Base-by-base conservation (phyloP, 2,329 filamentous ascomycete genomes). In the Torrubiellomyces zombiae region DNA sequence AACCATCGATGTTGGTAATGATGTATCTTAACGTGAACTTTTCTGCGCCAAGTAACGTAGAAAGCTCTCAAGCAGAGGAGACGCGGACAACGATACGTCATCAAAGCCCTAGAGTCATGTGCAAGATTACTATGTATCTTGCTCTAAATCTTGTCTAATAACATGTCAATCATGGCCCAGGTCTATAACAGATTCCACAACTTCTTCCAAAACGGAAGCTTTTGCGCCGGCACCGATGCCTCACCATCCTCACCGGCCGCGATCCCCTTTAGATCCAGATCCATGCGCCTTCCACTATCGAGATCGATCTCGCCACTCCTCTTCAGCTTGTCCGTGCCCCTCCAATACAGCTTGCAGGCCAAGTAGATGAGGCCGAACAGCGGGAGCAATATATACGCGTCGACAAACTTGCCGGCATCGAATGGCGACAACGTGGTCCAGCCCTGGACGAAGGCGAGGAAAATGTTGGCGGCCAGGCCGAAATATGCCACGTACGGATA, bases 401-500 rank as follows among this genome's bases (percentile, higher is more conserved):
- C 66, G 8, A 75, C 67, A 36, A 75, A 73, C n/a, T 55, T 50
- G 4, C 59, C 64, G 0, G 60, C 63, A 19, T 62, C 44, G 32
- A 72, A 75, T 0, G 69, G 69, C 3, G 58, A 55, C 4, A 74
- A 46, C 0, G 58, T 67, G 4, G 64, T 60, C 67, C 67, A 74
- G 4, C 68, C 69, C 39, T 73, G 67, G 3, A 75, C 54, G 1
- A 75, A 42, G 0, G 67, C 63, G 14, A 75, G 45, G 35, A 74
- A 72, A 3, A 66, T 34, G 30, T 71, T 74, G 17, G 67, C 60
- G 0, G 35, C 49, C 6, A 75, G 45, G 1, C 66, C 68, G 31
- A 71, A 65, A 39, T 67, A 74, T 0, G 69, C 63, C 25, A 63
- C 63, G 42, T 55, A 68, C 0, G 68, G 69, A 30, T 67, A 72